Evolutionary conservation across 2,329 filamentous ascomycete species (phyloP), one percentile per base, ranked within the genome.

Genomic region (Plenodomus biglobosus): DNA sequence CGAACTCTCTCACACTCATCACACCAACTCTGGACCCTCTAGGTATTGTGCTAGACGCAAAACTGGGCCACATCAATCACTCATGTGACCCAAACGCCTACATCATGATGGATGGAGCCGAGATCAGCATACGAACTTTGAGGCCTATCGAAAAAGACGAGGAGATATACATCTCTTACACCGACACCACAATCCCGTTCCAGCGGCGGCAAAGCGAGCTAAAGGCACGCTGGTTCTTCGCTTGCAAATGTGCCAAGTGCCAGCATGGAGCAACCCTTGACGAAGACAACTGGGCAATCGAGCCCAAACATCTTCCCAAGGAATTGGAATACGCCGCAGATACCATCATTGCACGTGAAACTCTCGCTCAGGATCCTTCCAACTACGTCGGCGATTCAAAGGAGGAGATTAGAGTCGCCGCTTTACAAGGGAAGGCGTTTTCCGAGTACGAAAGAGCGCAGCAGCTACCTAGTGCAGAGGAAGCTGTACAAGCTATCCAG

Each of bases 141-240:
- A 71, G 69, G 11, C 73, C 76, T 0, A 83, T 86, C 50, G 65
- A 71, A 16, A 74, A 76, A 48, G 77, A 76, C 51, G 78, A 83
- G 22, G 82, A 87, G 61, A 74, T 86, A 22, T 80, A 77, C 56
- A 81, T 85, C 49, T 80, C 82, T 2, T 87, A 87, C 60, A 74
- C 84, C 52, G 84, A 86, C 58, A 73, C 73, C 30, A 82, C 79
- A 0, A 76, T 78, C 34, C 77, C 81, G 0, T 75, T 73, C 20
- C 56, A 69, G 8, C 70, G 73, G n/a, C 78, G 84, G 2, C 79
- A 78, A 52, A 66, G 66, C 2, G 78, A 84, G 56, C 74, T 86
- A 1, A 67, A 69, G 39, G 68, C 74, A 19, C 75, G 78, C 21
- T 86, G 84, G 71, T 82, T 79, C 63, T 86, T 86, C 66, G 70